Evolutionary conservation across 805 yeast genomes (phyloP).

Genomic region (Sugiyamaella chiloensis): DNA sequence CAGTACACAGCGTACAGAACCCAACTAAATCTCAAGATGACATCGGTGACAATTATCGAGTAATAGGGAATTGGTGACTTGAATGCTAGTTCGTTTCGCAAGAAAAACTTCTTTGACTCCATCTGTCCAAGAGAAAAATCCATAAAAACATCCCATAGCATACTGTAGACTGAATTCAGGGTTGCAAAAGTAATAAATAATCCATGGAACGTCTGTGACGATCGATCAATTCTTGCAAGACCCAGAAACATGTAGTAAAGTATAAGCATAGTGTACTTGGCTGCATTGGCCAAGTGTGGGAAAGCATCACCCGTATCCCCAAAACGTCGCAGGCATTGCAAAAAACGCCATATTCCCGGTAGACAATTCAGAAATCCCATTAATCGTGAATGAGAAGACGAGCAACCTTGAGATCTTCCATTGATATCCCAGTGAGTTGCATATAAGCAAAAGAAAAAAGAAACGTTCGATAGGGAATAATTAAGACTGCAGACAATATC

Average conservation of each 20-base stretch:
- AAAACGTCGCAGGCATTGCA: constrained; percentile 89
- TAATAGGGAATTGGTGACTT: constrained; percentile 63
- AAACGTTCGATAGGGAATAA: constrained; percentile 79
- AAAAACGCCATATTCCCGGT: constrained; percentile 85
- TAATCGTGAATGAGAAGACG: constrained; percentile 59
- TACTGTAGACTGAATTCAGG: constrained; percentile 64
- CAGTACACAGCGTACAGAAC: constrained; percentile 80
- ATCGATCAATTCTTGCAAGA: constrained; percentile 65
- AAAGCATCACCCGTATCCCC: constrained; percentile 93
- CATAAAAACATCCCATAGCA: constrained; percentile 89
- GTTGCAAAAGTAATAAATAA: constrained; percentile 71
- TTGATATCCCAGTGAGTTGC: constrained; percentile 61
- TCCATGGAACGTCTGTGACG: constrained; percentile 41
- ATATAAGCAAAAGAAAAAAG: constrained; percentile 82
- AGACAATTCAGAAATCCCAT: constrained; percentile 83
- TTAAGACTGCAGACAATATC: constrained; percentile 88
- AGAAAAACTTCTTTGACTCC: constrained; percentile 50
- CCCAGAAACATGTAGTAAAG: constrained; percentile 71
- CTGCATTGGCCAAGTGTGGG: constrained; percentile 89
- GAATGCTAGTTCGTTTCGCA: constrained; percentile 71
- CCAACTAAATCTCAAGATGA: constrained; percentile 85
- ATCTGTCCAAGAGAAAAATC: constrained; percentile 90
- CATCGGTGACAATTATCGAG: constrained; percentile 67
- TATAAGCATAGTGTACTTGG: constrained; percentile 67
- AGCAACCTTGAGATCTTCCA: constrained; percentile 58